Evolutionary conservation across 148 eudicot genomes (phyloP).

Genomic region (Mesembryanthemum crystallinum): DNA sequence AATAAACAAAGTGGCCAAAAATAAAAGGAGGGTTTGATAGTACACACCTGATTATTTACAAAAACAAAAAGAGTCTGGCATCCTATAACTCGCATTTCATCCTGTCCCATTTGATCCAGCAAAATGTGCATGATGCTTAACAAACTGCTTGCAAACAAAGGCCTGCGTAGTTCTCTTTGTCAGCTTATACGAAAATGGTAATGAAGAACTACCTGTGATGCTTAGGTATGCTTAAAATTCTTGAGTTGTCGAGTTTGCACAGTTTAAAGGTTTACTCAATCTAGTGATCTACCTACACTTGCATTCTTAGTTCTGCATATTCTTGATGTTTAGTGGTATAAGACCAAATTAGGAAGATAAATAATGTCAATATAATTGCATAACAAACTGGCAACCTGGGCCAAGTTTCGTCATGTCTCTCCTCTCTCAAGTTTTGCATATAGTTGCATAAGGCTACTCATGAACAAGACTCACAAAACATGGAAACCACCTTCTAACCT

Average conservation of each 20-base stretch:
- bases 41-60: slow-evolving; percentile 72
- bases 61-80: slow-evolving; percentile 75
- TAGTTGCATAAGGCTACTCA: not conserved
- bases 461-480: not conserved
- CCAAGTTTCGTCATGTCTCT: too few relatives aligned
- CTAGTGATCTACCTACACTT: not conserved
- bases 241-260: not conserved
- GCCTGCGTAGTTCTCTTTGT: slow-evolving; percentile 51
- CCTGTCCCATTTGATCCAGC: slow-evolving; percentile 75
- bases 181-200: slow-evolving; percentile 4
- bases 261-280: not conserved
- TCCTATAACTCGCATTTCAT: slow-evolving; percentile 77
- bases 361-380: too few relatives aligned
- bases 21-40: not conserved
- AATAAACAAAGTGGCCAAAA: not conserved
- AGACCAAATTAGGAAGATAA: too few relatives aligned
- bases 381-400: too few relatives aligned
- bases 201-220: not conserved
- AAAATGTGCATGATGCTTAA: slow-evolving; percentile 76
- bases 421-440: not conserved
- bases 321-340: not conserved
- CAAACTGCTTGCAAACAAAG: slow-evolving; percentile 86
- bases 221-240: not conserved
- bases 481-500: not conserved
- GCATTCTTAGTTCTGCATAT: not conserved